Evolutionary conservation across 257 asterid species (phyloP), one percentile per base, ranked within the genome.

Genomic region (Solanum sejunctum): DNA sequence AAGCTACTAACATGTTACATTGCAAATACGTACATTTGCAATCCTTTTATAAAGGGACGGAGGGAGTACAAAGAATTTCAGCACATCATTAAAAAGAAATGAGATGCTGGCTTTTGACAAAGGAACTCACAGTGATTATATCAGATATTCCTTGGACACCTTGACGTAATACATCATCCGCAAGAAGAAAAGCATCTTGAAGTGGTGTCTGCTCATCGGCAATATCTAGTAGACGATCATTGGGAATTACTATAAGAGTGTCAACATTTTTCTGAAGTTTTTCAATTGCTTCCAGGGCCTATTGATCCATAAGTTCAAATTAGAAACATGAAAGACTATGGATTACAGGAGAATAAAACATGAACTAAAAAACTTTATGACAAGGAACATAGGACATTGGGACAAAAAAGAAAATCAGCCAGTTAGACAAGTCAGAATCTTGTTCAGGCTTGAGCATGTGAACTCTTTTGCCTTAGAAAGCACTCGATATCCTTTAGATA

Each of bases 101-200:
- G 66, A 78, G 47, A 78, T 52, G 39, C 28, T 78, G 83, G 3
- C 60, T 54, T 51, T 69, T 0, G 11, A 78, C 32, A 57, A 75
- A 83, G 47, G 77, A 28, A 85, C 93, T 87, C 85, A 97, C 99
- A 0, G 98, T 94, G 88, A 95, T 97, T 89, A 97, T 94, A 90
- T 97, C 99, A 56, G 99, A 93, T 86, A 97, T 95, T 87, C 99
- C 99, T 90, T 97, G 99, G 82, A 95, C 99, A 72, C 99, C 99
- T 87, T 95, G 99, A 66, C 98, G 97, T 83, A 97, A 91, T 69
- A 97, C 99, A 84, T 97, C 99, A 89, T 97, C 99, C 52, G 99
- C 99, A 83, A 95, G 92, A 90, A 95, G 97, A 89, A 97, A 97
- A 86, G 99, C 99, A 89, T 95, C 99, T 86, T 97, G 99, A 90